Conservation (phyloP, 225 moss, liverwort and hornwort genomes). For the Neckera pumila region DNA sequence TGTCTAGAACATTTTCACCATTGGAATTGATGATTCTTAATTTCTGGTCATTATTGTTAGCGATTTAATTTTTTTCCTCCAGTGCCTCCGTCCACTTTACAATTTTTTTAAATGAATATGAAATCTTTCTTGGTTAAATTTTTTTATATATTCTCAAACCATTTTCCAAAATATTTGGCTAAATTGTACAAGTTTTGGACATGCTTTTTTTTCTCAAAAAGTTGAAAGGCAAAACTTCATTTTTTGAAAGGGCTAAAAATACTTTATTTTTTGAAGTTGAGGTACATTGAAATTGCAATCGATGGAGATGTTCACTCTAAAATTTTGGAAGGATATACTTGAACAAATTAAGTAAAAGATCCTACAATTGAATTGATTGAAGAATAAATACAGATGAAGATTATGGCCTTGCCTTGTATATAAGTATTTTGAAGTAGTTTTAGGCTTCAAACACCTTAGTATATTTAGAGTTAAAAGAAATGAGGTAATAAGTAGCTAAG, state of each 20-base stretch:
- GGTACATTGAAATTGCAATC: neutral
- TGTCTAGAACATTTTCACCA: neutral
- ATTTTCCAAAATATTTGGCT: neutral
- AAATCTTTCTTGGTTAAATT: neutral
- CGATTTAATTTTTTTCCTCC: neutral
- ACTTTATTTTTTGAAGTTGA: neutral
- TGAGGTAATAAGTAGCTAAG: too few relatives aligned
- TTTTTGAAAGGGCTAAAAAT: neutral
- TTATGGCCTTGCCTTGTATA: neutral
- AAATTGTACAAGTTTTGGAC: neutral
- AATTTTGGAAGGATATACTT: neutral
- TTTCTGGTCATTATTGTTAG: neutral
- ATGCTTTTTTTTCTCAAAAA: neutral
- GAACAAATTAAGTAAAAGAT: neutral
- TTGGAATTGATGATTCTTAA: neutral
- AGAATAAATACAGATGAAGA: neutral
- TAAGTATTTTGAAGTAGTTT: neutral
- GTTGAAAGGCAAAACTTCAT: neutral
- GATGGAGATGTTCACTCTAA: rapidly evolving
- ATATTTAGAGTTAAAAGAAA: neutral
- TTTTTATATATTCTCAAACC: neutral
- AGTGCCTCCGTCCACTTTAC: rapidly evolving
- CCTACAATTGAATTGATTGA: neutral
- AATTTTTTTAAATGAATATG: neutral
- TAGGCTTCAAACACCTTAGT: neutral